Evolutionary conservation across 2,329 filamentous ascomycete genomes (phyloP).

Genomic region (Neofusicoccum parvum): DNA sequence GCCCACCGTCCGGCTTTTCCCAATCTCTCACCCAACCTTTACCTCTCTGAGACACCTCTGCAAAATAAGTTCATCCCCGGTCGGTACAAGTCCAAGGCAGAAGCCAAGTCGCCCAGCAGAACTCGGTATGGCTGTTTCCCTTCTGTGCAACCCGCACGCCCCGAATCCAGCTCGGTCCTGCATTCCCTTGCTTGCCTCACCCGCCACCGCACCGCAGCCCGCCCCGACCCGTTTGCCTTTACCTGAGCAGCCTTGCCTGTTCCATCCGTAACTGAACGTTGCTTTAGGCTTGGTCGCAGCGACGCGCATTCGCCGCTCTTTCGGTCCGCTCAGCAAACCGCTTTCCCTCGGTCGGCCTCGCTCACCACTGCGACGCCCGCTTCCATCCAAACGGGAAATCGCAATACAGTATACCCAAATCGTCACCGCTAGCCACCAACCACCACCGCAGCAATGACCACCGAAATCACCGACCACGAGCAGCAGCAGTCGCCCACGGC

Average conservation of each 20-base stretch:
- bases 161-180: conserved; percentile 20
- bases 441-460: conserved; percentile 43
- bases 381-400: conserved; percentile 36
- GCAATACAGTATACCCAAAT: conserved; percentile 39
- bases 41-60: conserved; percentile 42
- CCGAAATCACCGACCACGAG: conserved; percentile 54
- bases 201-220: conserved; percentile 27
- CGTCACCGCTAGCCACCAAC: conserved; percentile 30
- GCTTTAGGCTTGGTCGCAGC: conserved; percentile 21
- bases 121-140: conserved; percentile 18
- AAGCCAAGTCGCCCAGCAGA: conserved; percentile 22
- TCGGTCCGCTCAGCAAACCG: conserved; percentile 19
- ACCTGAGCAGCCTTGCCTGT: conserved; percentile 22
- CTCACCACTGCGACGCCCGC: conserved; percentile 27
- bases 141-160: conserved; percentile 20
- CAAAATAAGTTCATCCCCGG: conserved; percentile 24
- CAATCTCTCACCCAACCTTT: conserved; percentile 42
- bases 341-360: conserved; percentile 28
- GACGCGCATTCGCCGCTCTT: conserved; percentile 20
- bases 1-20: conserved; percentile 42
- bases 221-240: conserved; percentile 35
- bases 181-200: conserved; percentile 41
- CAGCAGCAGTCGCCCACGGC: conserved; percentile 54
- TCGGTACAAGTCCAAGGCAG: conserved; percentile 22
- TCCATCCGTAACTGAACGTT: conserved; percentile 23